Evolutionary conservation across 2,329 filamentous ascomycete genomes (phyloP).

Genomic region (Fusarium oligoseptatum): DNA sequence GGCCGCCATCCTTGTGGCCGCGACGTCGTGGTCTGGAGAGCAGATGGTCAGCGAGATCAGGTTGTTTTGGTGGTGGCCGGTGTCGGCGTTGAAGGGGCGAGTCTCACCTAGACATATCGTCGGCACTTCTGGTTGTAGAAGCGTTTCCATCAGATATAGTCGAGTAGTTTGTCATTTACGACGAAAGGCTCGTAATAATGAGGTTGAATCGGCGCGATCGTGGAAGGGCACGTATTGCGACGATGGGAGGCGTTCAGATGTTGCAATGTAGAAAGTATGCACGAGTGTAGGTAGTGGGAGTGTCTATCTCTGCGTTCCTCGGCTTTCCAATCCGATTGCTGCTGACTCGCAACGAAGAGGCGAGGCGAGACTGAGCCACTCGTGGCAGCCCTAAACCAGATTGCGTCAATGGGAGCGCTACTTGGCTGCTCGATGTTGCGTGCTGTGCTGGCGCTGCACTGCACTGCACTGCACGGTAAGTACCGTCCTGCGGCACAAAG

Average conservation of each 20-base stretch:
- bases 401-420: constrained; percentile 42
- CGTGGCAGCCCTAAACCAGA: constrained; percentile 31
- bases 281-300: constrained; percentile 21
- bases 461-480: constrained; percentile 1
- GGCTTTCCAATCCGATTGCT: constrained; percentile 35
- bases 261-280: constrained; percentile 12
- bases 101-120: constrained; percentile 64
- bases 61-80: constrained; percentile 5
- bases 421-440: constrained; percentile 11
- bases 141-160: constrained; percentile 64
- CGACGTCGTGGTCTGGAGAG: constrained; percentile 66
- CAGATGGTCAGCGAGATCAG: constrained; percentile 27
- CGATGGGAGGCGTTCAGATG: neutral
- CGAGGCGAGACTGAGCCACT: constrained; percentile 25
- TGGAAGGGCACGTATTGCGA: constrained; percentile 4
- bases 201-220: constrained; percentile 24
- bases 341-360: constrained; percentile 35
- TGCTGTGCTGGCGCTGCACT: neutral
- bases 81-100: constrained; percentile 19
- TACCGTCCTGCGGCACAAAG: constrained; percentile 43
- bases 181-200: constrained; percentile 4
- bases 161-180: constrained; percentile 67
- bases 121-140: constrained; percentile 55
- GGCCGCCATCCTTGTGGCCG: constrained; percentile 78
- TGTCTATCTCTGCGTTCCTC: constrained; percentile 37